Base-by-base conservation (phyloP, 2,329 filamentous ascomycete genomes). In the Paraconiothyrium sp. region DNA sequence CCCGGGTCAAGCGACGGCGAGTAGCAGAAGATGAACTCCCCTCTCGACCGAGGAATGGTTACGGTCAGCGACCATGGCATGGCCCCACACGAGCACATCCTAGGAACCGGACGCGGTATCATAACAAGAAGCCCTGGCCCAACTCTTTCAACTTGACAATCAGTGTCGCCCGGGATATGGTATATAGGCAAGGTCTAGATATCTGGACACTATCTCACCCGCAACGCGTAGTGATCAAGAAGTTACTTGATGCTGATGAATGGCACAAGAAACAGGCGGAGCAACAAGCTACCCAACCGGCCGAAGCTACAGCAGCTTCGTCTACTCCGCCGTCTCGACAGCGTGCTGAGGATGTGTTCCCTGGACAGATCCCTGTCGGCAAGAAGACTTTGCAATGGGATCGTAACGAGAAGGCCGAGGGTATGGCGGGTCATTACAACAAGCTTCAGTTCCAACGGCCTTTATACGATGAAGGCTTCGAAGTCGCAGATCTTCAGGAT, bases 401-500 rank as follows among this genome's bases (percentile, higher is more conserved):
- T 22, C 24, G 22, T 9, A 30, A 13, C 4, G 35, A 30, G 7
- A 30, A 43, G 2, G 22, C 24, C 6, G 6, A 16, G 20, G 35
- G 50, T 14, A 24, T 41, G 35, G 35, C 37, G 2, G 14, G 13
- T 16, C 50, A 43, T 22, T 41, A 30, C 37, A 14, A 5, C 10
- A 43, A 27, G 5, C 22, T 54, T 4, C 50, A 54, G 22, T 54
- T 54, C 24, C 50, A 41, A 14, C 35, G 50, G 10, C 13, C 24
- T 22, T 22, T 54, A 22, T 54, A 54, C 37, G 50, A 54, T 8
- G 35, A 54, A n/a, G 50, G 50, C 4, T 22, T 54, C 22, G 35
- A 27, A n/a, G 22, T 22, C 13, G 35, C 27, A 4, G 22, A 7
- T 41, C 20, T 30, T 9, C 7, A 14, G 2, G 24, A 8, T 22